Evolutionary conservation across 768 basidiomycete genomes (phyloP).

Genomic region (Gelatoporia subvermispora): DNA sequence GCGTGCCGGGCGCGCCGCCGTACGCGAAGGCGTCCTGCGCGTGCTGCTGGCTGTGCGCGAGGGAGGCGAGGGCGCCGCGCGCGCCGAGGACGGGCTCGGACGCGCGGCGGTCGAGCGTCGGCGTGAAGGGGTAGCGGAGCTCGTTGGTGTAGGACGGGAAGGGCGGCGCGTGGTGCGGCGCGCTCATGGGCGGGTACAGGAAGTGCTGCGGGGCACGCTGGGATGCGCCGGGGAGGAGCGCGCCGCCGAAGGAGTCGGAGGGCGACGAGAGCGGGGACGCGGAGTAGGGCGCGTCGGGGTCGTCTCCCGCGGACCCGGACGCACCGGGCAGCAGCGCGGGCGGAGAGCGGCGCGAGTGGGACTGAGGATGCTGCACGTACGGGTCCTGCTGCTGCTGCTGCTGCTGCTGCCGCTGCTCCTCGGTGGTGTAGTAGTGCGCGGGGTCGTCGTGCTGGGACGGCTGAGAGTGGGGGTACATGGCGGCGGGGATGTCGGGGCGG

Average conservation of each 20-base stretch:
- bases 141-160: slow-evolving; percentile 2
- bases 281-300: slow-evolving; percentile 10
- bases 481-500: slow-evolving; percentile 9
- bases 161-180: slow-evolving; percentile 12
- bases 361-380: slow-evolving; percentile 1
- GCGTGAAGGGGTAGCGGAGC: slow-evolving; percentile 9
- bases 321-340: slow-evolving; percentile 13
- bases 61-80: slow-evolving; percentile 1
- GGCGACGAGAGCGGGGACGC: slow-evolving; percentile 15
- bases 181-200: slow-evolving; percentile 15
- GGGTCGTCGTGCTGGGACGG: background rate
- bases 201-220: slow-evolving; percentile 8
- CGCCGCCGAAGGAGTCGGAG: slow-evolving; percentile 2
- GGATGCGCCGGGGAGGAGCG: slow-evolving; percentile 8
- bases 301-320: slow-evolving; percentile 8
- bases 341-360: slow-evolving; percentile 13
- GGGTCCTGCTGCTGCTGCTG: background rate
- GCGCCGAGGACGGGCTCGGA: slow-evolving; percentile 49
- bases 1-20: slow-evolving; percentile 9
- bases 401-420: background rate
- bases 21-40: slow-evolving; percentile 11
- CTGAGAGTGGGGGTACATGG: slow-evolving; percentile 10
- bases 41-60: slow-evolving; percentile 1
- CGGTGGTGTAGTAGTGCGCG: slow-evolving; percentile 2
- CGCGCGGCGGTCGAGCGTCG: slow-evolving; percentile 58